Percentiles rank a stretch among this genome's conserved stretches.
Conservation (phyloP, 805 yeast genomes). For the Schwanniomyces occidentalis region DNA sequence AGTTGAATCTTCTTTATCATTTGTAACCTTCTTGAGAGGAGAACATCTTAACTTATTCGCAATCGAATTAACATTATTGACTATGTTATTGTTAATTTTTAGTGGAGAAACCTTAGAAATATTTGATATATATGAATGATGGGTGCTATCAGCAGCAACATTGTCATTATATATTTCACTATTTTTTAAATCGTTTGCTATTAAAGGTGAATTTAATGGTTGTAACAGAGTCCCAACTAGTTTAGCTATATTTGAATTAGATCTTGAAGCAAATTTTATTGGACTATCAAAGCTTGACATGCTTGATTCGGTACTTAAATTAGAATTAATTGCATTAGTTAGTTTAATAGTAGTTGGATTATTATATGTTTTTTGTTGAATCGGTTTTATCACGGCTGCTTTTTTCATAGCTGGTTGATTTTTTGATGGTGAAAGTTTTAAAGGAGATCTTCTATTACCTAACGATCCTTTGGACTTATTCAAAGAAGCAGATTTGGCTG, state of each 20-base stretch:
- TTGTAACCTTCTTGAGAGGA: neutral
- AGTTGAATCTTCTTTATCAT: constrained; percentile 13
- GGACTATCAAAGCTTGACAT: constrained; percentile 11
- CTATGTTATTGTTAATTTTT: constrained; percentile 8
- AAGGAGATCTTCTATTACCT: constrained; percentile 4
- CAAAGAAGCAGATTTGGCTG: neutral
- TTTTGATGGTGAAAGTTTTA: constrained; percentile 3
- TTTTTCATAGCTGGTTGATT: neutral
- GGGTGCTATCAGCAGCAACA: constrained; percentile 3
- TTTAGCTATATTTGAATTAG: constrained; percentile 5
- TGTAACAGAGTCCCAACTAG: constrained; percentile 10
- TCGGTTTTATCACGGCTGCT: constrained; percentile 6
- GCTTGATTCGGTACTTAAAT: constrained; percentile 8
- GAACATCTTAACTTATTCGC: neutral
- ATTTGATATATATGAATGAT: constrained; percentile 3
- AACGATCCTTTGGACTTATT: neutral
- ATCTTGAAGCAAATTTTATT: constrained; percentile 2
- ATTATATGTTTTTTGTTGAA: constrained; percentile 6
- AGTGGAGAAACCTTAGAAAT: constrained; percentile 14
- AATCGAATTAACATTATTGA: constrained; percentile 1
- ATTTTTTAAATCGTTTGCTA: constrained; percentile 3
- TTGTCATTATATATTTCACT: constrained; percentile 1
- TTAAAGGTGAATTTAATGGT: constrained; percentile 20
- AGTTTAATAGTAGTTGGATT: constrained; percentile 12
- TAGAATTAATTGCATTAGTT: constrained; percentile 13